A percentile compares a stretch with the other conserved stretches of the same genome.
Evolutionary conservation across 148 eudicot species (phyloP).

Genomic region (Rhododendron molle): DNA sequence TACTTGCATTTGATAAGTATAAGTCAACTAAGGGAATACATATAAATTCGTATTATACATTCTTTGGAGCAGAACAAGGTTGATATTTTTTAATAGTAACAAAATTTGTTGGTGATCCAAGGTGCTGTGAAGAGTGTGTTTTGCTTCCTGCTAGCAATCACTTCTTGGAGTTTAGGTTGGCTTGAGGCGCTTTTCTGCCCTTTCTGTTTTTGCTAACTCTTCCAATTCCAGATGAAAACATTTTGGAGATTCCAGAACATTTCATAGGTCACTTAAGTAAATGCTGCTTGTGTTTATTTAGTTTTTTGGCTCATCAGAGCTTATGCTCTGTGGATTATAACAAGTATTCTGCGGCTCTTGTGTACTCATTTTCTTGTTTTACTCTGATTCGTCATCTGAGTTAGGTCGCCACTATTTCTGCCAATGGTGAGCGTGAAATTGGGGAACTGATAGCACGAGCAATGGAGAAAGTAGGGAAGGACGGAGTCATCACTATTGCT

Average conservation of each 20-base stretch:
- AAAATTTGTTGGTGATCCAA: not conserved
- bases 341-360: not conserved
- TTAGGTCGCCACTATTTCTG: constrained; percentile 94
- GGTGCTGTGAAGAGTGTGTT: not conserved
- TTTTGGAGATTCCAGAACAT: not conserved
- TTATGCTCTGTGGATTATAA: not conserved
- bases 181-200: not conserved
- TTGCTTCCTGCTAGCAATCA: not conserved
- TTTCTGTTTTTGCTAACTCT: not conserved
- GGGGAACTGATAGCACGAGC: constrained; percentile 87
- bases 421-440: constrained; percentile 90
- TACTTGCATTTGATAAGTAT: not conserved
- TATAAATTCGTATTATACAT: not conserved
- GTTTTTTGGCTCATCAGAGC: not conserved
- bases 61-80: not conserved
- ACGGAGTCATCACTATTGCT: constrained; percentile 88
- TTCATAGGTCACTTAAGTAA: not conserved
- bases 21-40: not conserved
- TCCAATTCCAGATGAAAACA: not conserved
- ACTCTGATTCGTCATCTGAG: not conserved
- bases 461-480: constrained; percentile 97
- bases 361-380: not conserved
- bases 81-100: not conserved
- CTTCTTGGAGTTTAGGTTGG: not conserved
- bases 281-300: not conserved